Evolutionary conservation across 352 stramenopile genomes (phyloP).

Genomic region (Phytophthora ramorum): DNA sequence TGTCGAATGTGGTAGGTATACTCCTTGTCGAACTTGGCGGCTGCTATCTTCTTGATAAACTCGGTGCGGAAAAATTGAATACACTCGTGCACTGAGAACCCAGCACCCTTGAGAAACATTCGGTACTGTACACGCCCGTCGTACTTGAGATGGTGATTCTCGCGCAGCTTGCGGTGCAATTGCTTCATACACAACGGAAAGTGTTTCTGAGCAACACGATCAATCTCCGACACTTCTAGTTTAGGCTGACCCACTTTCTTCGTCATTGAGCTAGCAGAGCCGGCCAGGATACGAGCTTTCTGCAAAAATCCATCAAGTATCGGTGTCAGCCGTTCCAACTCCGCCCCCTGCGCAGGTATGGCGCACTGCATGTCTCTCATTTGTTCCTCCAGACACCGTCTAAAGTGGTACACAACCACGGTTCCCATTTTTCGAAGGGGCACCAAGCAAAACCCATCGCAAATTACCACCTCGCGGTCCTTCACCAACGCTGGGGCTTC

Average conservation of each 20-base stretch:
- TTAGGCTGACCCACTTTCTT: constrained; percentile 11
- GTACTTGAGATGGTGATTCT: constrained; percentile 88
- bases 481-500: constrained; percentile 49
- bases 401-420: constrained; percentile 56
- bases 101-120: constrained; percentile 87
- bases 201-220: constrained; percentile 56
- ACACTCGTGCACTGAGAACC: constrained; percentile 79
- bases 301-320: constrained; percentile 50
- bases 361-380: constrained; percentile 54
- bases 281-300: constrained; percentile 35
- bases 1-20: constrained; percentile 91
- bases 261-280: constrained; percentile 3
- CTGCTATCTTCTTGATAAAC: constrained; percentile 67
- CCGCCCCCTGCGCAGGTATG: constrained; percentile 37
- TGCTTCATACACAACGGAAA: constrained; percentile 88
- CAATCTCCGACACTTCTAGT: constrained; percentile 65
- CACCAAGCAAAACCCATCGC: constrained; percentile 57
- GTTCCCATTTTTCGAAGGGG: constrained; percentile 37
- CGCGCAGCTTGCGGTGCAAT: constrained; percentile 72
- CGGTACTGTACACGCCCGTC: constrained; percentile 85
- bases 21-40: constrained; percentile 80
- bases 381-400: constrained; percentile 35
- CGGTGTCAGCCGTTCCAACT: constrained; percentile 46
- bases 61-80: constrained; percentile 80
- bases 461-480: constrained; percentile 50